Conservation (phyloP, 495 filamentous ascomycete genomes). For the Tricharina praecox region DNA sequence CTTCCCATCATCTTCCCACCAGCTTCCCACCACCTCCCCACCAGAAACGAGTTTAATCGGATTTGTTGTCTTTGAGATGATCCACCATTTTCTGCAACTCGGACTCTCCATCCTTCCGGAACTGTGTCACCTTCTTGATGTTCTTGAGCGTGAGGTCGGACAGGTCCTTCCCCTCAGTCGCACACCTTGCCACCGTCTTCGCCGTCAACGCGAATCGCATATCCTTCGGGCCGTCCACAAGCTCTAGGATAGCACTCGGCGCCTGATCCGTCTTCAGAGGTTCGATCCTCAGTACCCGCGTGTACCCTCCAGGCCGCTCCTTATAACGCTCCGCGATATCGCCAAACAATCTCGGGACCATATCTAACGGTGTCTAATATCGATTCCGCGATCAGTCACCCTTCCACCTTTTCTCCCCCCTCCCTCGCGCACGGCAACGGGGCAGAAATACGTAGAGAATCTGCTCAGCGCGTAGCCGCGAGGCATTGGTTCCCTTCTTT, state of each 20-base stretch:
- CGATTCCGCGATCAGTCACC: background rate
- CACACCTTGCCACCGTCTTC: constrained; percentile 49
- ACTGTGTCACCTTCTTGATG: constrained; percentile 70
- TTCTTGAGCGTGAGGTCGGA: constrained; percentile 60
- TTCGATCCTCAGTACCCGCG: constrained; percentile 78
- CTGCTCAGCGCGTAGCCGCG: constrained; percentile 44
- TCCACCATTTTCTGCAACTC: constrained; percentile 55
- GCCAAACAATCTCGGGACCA: constrained; percentile 78
- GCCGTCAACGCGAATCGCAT: constrained; percentile 91
- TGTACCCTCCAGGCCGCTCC: constrained; percentile 78
- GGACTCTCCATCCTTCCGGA: constrained; percentile 46
- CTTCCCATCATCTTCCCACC: too few relatives aligned
- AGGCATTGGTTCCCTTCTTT: constrained; percentile 74
- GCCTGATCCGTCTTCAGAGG: constrained; percentile 58
- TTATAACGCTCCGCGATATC: constrained; percentile 62
- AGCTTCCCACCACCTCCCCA: too few relatives aligned
- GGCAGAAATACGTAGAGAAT: constrained; percentile 62
- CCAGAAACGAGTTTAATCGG: too few relatives aligned
- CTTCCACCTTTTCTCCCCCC: background rate
- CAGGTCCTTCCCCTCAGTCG: constrained; percentile 35
- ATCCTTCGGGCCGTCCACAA: constrained; percentile 88
- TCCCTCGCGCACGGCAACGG: background rate
- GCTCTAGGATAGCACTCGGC: constrained; percentile 76
- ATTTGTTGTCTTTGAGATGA: too few relatives aligned
- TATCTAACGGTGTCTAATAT: constrained; percentile 40